These are phyloP conservation scores for Macrophomina tecta DNA, from an alignment of 2,329 filamentous ascomycete genomes.

Conservation along the genomic window DNA sequence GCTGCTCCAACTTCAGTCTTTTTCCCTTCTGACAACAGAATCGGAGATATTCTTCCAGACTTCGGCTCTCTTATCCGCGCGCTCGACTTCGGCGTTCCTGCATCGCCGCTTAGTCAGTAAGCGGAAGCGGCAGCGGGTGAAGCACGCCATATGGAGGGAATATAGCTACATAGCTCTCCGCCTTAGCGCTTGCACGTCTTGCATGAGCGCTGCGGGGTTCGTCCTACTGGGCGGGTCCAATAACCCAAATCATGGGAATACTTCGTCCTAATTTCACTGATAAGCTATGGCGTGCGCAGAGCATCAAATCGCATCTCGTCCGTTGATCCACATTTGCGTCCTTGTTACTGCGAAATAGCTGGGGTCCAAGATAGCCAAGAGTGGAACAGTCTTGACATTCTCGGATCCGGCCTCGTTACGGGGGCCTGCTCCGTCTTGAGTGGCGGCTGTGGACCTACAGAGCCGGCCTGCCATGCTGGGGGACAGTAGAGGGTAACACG, in stretches of 20 bases:
- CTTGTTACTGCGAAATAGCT: neutral
- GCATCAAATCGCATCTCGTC: neutral
- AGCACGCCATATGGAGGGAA: constrained; percentile 23
- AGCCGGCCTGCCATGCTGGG: neutral
- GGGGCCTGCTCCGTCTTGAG: constrained; percentile 4
- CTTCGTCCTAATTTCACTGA: constrained; percentile 1
- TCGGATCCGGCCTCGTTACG: constrained; percentile 9
- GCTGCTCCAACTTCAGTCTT: neutral
- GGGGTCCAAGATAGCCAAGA: constrained; percentile 1
- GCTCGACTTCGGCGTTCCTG: constrained; percentile 5
- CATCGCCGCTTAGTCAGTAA: constrained; percentile 23
- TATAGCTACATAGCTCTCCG: constrained; percentile 22
- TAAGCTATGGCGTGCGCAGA: constrained; percentile 21
- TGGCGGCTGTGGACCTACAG: neutral
- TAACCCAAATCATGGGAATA: neutral
- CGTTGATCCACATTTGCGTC: neutral
- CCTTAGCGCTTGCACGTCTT: constrained; percentile 13
- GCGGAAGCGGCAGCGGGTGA: neutral
- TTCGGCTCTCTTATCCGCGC: constrained; percentile 3
- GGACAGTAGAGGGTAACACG: neutral
- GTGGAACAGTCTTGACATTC: neutral
- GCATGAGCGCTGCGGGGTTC: constrained; percentile 11
- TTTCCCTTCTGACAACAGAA: neutral
- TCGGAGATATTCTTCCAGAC: neutral
- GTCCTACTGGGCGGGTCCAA: neutral